phyloP scores from a whole-genome alignment of 176 grass and related monocot species.

The Tillandsia leiboldiana region DNA sequence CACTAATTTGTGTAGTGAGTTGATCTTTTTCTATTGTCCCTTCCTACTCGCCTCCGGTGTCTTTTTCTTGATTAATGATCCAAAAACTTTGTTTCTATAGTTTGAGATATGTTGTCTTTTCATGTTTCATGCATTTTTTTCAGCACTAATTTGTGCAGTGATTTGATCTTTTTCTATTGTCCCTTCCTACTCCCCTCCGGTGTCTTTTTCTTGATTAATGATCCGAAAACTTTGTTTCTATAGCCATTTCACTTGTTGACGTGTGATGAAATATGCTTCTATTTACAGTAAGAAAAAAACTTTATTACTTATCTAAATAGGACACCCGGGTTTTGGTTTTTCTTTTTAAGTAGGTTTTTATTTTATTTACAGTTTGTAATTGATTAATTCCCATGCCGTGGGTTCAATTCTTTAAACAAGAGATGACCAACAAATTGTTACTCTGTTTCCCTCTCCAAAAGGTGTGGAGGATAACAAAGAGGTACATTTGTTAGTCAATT shows the following conservation, averaged over 20 bases:
- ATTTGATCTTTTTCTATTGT: neutral
- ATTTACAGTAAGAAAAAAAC: neutral
- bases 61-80: neutral
- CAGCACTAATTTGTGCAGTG: neutral
- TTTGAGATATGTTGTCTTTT: constrained; percentile 13
- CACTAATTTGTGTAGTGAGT: neutral
- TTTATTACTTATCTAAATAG: too few species aligned
- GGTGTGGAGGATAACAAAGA: too few species aligned
- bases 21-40: neutral
- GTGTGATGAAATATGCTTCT: neutral
- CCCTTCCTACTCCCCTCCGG: neutral
- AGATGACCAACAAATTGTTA: too few species aligned
- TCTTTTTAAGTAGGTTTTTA: too few species aligned
- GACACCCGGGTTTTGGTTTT: too few species aligned
- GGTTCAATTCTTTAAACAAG: too few species aligned
- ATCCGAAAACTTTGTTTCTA: neutral
- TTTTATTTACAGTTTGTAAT: too few species aligned
- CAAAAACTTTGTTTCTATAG: neutral
- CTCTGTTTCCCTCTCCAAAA: too few species aligned
- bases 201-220: neutral
- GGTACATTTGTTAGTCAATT: too few species aligned
- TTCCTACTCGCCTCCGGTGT: neutral
- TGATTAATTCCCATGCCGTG: too few species aligned
- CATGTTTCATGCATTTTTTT: constrained; percentile 1
- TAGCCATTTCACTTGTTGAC: neutral